These are phyloP conservation scores for Rhodomyrtus psidioides DNA, from an alignment of 441 rosid genomes.

Conservation along the genomic window DNA sequence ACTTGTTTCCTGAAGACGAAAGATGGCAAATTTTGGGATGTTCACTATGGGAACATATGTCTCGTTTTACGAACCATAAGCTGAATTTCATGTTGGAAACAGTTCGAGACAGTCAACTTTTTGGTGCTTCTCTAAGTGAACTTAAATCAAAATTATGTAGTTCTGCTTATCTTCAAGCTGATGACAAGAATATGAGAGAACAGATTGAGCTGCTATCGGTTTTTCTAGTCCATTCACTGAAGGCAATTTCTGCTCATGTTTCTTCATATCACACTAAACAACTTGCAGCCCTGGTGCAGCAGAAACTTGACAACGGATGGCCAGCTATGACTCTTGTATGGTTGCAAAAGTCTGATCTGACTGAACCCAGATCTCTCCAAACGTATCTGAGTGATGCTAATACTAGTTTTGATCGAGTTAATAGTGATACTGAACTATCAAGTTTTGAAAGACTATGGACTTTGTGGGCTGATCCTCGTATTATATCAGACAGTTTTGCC, in stretches of 20 bases:
- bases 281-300: slow-evolving; percentile 43
- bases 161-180: slow-evolving; percentile 23
- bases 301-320: slow-evolving; percentile 48
- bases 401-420: slow-evolving; percentile 24
- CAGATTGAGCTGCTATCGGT: slow-evolving; percentile 26
- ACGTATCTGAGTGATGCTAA: slow-evolving; percentile 19
- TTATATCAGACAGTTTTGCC: slow-evolving; percentile 52
- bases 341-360: slow-evolving; percentile 42
- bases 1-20: slow-evolving; percentile 67
- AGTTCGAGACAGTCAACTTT: slow-evolving; percentile 29
- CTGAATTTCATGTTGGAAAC: slow-evolving; percentile 29
- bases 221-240: slow-evolving; percentile 42
- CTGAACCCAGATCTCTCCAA: slow-evolving; percentile 32
- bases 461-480: slow-evolving; percentile 55
- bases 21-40: slow-evolving; percentile 59
- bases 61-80: slow-evolving; percentile 53
- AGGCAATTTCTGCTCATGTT: slow-evolving; percentile 36
- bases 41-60: slow-evolving; percentile 81
- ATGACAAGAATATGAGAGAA: slow-evolving; percentile 26
- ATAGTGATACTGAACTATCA: slow-evolving; percentile 30
- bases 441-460: slow-evolving; percentile 49
- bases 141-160: slow-evolving; percentile 23
- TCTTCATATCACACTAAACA: slow-evolving; percentile 67
- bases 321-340: slow-evolving; percentile 45
- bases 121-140: slow-evolving; percentile 21